phyloP scores from a whole-genome alignment of 805 yeast species.

The Ogataea methanolica region DNA sequence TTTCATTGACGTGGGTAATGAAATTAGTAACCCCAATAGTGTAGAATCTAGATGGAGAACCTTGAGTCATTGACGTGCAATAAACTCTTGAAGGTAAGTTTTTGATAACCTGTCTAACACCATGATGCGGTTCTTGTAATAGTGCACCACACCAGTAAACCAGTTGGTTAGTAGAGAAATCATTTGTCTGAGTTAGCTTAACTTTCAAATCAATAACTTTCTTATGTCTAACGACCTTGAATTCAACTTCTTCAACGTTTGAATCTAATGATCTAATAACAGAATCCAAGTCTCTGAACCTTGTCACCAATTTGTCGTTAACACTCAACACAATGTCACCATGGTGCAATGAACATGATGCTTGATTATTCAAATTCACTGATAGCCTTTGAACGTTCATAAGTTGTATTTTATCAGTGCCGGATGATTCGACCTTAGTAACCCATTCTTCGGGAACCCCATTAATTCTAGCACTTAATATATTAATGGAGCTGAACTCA shows the following conservation, averaged over 20 bases:
- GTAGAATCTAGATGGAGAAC: conserved; percentile 85
- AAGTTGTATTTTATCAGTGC: conserved; percentile 66
- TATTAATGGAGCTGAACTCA: conserved; percentile 64
- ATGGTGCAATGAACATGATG: conserved; percentile 35
- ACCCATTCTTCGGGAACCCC: conserved; percentile 92
- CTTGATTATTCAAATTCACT: conserved; percentile 24
- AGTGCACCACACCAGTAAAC: conserved; percentile 82
- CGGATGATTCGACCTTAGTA: conserved; percentile 47
- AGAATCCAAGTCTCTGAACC: conserved; percentile 58
- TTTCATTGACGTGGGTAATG: conserved; percentile 84
- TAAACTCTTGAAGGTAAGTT: conserved; percentile 81
- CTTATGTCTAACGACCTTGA: conserved; percentile 71
- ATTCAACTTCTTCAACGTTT: conserved; percentile 33
- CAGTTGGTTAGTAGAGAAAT: conserved; percentile 57
- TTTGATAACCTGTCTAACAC: conserved; percentile 79
- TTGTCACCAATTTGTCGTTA: conserved; percentile 58
- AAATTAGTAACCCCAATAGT: conserved; percentile 76
- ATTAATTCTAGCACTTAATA: conserved; percentile 72
- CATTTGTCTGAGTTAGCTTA: conserved; percentile 57
- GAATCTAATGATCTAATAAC: conserved; percentile 38
- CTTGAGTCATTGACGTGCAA: conserved; percentile 65
- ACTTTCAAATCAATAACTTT: conserved; percentile 56
- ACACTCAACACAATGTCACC: conserved; percentile 80
- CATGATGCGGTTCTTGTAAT: conserved; percentile 87
- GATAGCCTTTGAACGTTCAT: conserved; percentile 64